Evolutionary conservation across 108 stramenopile species (phyloP).

Genomic region (Stephanodiscus minutulus): DNA sequence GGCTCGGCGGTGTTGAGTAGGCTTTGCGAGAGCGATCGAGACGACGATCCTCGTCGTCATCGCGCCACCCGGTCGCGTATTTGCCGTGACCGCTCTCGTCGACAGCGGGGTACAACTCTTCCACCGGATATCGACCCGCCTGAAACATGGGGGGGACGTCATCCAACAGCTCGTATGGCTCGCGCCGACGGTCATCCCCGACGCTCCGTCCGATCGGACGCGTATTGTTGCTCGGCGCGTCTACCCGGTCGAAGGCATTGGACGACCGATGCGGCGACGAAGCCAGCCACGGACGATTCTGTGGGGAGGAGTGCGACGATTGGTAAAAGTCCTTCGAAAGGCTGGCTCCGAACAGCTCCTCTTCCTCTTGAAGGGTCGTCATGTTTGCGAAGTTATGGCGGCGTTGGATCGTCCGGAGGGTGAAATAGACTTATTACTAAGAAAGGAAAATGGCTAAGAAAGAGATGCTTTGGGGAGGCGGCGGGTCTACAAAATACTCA

Average conservation of each 20-base stretch:
- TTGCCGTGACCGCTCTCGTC: slow-evolving; percentile 9
- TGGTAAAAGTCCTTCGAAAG: slow-evolving; percentile 30
- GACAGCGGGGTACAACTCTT: slow-evolving; percentile 37
- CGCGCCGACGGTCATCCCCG: slow-evolving; percentile 7
- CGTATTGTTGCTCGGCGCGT: neutral
- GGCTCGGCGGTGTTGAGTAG: neutral
- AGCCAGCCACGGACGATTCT: neutral
- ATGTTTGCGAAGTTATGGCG: slow-evolving; percentile 12
- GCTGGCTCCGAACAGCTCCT: slow-evolving; percentile 30
- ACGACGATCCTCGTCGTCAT: slow-evolving; percentile 10
- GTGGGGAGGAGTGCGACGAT: neutral
- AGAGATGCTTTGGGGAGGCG: neutral
- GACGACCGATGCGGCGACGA: neutral
- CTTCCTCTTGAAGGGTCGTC: slow-evolving; percentile 35
- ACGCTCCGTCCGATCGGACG: neutral
- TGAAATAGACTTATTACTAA: too few species aligned
- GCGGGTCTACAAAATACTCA: too few species aligned
- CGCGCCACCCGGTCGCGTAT: slow-evolving; percentile 1
- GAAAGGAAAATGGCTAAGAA: too few species aligned
- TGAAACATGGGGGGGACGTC: slow-evolving; percentile 27
- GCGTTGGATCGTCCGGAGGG: too few species aligned
- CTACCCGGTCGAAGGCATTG: neutral
- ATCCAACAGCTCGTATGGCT: slow-evolving; percentile 31
- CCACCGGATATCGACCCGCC: slow-evolving; percentile 31
- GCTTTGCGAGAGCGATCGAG: slow-evolving; percentile 1